Conservation (phyloP, 768 basidiomycete species). For the Auricularia sp. region DNA sequence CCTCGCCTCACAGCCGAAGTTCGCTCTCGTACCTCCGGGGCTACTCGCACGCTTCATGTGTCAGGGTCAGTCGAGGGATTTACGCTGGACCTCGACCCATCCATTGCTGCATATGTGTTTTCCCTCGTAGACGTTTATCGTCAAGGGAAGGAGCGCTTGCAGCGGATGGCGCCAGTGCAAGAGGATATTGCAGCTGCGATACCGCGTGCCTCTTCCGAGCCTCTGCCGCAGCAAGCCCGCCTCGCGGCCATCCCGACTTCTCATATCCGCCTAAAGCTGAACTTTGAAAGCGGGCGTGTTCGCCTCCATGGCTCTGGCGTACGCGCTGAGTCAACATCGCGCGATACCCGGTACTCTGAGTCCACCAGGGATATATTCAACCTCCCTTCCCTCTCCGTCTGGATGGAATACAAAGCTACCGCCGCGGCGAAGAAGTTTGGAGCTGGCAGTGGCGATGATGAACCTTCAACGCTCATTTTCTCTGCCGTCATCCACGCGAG, state of each 20-base stretch:
- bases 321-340: conserved; percentile 1
- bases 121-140: conserved; percentile 80
- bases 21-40: conserved; percentile 40
- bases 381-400: conserved; percentile 70
- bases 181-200: conserved; percentile 1
- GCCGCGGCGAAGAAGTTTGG: conserved; percentile 32
- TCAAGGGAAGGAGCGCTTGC: conserved; percentile 69
- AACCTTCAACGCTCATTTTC: conserved; percentile 62
- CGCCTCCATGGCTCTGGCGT: conserved; percentile 32
- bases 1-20: conserved; percentile 74
- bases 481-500: conserved; percentile 86
- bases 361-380: conserved; percentile 53
- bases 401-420: conserved; percentile 69
- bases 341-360: conserved; percentile 7
- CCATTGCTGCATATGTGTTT: conserved; percentile 67
- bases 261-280: conserved; percentile 53
- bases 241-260: conserved; percentile 41
- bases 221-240: conserved; percentile 10
- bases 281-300: conserved; percentile 80
- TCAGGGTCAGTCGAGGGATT: conserved; percentile 74
- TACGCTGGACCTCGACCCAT: conserved; percentile 72
- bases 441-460: conserved; percentile 19
- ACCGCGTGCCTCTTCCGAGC: conserved; percentile 2
- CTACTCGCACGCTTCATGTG: conserved; percentile 48
- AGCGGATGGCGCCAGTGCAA: conserved; percentile 37